Percentiles rank a stretch among this genome's conserved stretches.
phyloP scores from a whole-genome alignment of 768 basidiomycete species.

The Amanita muscaria region DNA sequence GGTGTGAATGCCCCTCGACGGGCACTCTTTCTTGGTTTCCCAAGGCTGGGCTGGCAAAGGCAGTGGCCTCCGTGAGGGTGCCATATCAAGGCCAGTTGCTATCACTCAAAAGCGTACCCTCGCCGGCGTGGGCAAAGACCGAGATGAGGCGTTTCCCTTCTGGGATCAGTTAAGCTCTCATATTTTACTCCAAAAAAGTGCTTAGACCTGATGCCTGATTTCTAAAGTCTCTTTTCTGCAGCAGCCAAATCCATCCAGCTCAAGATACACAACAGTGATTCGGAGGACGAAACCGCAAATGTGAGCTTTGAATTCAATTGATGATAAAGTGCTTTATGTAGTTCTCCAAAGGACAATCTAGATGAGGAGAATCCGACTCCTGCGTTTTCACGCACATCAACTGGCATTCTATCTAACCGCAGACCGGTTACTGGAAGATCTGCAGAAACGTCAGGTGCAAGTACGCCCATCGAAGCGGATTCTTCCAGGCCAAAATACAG shows the following conservation, averaged over 20 bases:
- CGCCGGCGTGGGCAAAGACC: constrained; percentile 84
- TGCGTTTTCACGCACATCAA: constrained; percentile 49
- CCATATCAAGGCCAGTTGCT: constrained; percentile 66
- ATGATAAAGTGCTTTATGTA: neutral
- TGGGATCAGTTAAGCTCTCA: constrained; percentile 85
- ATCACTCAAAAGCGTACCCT: constrained; percentile 80
- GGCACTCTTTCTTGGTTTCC: constrained; percentile 60
- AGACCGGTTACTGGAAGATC: constrained; percentile 42
- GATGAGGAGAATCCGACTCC: constrained; percentile 5
- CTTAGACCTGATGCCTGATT: too few relatives aligned
- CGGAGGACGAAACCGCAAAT: constrained; percentile 22
- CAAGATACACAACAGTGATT: constrained; percentile 46
- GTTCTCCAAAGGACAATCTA: constrained; percentile 7
- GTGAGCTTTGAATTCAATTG: constrained; percentile 5
- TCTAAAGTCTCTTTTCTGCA: constrained; percentile 64
- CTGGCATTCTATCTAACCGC: constrained; percentile 70
- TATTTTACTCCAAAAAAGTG: too few relatives aligned
- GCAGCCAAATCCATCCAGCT: constrained; percentile 80
- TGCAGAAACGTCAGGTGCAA: constrained; percentile 27
- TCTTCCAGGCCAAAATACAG: constrained; percentile 28
- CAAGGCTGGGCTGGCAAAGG: constrained; percentile 91
- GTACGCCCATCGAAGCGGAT: constrained; percentile 6
- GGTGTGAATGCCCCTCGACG: constrained; percentile 54
- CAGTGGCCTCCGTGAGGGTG: constrained; percentile 74
- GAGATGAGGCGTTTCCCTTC: constrained; percentile 94